Base-by-base conservation (phyloP, 192 early-diverging fungal species). In the Coemansia sp. region DNA sequence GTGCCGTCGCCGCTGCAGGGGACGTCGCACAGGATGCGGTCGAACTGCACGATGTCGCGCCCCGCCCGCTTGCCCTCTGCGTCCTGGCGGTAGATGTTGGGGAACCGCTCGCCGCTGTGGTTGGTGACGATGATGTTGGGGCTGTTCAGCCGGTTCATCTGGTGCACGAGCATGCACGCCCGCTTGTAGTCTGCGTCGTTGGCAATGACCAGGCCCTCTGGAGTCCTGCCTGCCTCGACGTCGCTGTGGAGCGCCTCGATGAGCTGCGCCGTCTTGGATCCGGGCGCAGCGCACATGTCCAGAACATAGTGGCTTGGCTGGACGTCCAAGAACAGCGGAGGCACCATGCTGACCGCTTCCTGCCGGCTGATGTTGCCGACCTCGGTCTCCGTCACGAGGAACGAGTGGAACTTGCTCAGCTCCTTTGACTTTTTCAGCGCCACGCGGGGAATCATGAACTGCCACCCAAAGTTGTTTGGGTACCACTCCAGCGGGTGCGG, bases 1-100 rank as follows among this genome's bases (percentile, higher is more conserved):
- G 97, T 99, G 26, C 95, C 97, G 69, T 99, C 97, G 60, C 97
- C 97, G 65, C 92, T 89, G 87, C 97, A 99, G 2, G 97, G 97
- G 13, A 98, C 97, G 79, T 99, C 97, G 60, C 89, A 91, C 37
- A 99, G 85, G 48, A 99, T 94, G 56, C 96, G 89, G 74, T 99
- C 97, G 86, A 99, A 99, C 69, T 92, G 90, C 60, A 95, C 82
- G 61, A 68, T 71, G 62, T 63, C 76, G 64, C 65, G 75, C 68
- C 41, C 18, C n/a, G 26, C 8, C 52, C 39, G 48, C 25, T 39
- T 41, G 62, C 69, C 56, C 53, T 61, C 35, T 14, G 64, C 25
- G 7, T 25, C 64, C 36, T 23, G n/a, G 18, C 16, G 7, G 61
- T 65, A 67, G 64, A 95, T 87, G 70, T 86, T 84, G 12, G 95